Percentiles rank a stretch among this genome's conserved stretches.
Evolutionary conservation across 139 green algal species (phyloP).

Genomic region (Parachlorella kessleri): DNA sequence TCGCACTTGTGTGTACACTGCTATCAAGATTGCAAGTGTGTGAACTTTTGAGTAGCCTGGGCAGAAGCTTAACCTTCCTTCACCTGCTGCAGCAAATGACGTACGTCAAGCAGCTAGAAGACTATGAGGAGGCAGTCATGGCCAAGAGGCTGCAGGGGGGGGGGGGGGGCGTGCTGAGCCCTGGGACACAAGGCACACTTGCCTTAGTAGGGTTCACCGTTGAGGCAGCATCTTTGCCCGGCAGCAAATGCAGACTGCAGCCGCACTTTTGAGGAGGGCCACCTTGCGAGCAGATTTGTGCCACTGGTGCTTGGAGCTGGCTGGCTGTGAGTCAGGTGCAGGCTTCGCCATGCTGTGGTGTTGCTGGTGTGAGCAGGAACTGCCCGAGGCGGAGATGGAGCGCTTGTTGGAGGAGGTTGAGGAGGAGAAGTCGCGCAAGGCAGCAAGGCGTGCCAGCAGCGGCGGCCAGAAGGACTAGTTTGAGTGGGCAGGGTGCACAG

Average conservation of each 20-base stretch:
- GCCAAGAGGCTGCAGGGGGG: conserved; percentile 92
- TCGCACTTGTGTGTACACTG: too few relatives aligned
- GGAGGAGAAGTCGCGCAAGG: too few relatives aligned
- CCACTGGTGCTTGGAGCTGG: neutral
- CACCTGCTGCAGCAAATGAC: conserved; percentile 91
- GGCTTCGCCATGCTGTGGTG: neutral
- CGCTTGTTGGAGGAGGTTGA: conserved; percentile 43
- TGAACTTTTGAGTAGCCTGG: too few relatives aligned
- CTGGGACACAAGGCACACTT: neutral
- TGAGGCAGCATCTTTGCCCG: neutral
- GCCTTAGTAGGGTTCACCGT: neutral
- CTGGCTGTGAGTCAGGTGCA: neutral
- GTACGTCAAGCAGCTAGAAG: conserved; percentile 96
- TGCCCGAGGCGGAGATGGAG: conserved; percentile 74
- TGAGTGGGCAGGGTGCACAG: too few relatives aligned
- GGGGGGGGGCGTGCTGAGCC: neutral
- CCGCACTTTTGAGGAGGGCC: neutral
- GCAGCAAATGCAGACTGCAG: neutral
- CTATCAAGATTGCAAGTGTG: too few relatives aligned
- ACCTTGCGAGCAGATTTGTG: too few relatives aligned
- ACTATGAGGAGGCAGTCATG: conserved; percentile 99
- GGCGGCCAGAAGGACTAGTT: too few relatives aligned
- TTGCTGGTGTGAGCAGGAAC: conserved; percentile 65
- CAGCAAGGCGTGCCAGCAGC: too few relatives aligned
- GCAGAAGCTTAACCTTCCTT: too few relatives aligned